These are phyloP conservation scores for Poa pratensis DNA, from an alignment of 176 grass and related monocot species.

Conservation along the genomic window DNA sequence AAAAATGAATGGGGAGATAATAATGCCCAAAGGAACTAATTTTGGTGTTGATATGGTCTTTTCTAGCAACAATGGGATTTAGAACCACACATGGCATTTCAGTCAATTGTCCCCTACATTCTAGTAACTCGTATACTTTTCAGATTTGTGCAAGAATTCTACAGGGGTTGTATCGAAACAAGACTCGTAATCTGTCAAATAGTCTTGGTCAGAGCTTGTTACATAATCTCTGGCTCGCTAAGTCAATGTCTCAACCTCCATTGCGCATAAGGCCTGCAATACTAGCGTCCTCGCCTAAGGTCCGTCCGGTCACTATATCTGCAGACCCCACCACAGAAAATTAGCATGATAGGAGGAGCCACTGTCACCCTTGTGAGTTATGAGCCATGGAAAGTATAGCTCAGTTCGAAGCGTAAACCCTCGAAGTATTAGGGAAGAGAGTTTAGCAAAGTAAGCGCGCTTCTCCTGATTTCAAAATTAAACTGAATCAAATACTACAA, in stretches of 20 bases:
- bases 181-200: slow-evolving; percentile 13
- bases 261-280: not conserved
- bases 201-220: slow-evolving; percentile 9
- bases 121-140: not conserved
- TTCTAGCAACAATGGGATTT: not conserved
- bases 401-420: too few relatives aligned
- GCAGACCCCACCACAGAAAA: not conserved
- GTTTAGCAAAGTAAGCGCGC: not conserved
- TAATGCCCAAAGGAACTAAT: not conserved
- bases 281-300: not conserved
- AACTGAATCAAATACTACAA: not conserved
- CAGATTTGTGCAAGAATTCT: not conserved
- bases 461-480: not conserved
- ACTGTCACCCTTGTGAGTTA: not conserved
- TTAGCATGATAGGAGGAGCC: not conserved
- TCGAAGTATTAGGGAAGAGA: too few relatives aligned
- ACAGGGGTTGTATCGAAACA: not conserved
- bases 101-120: not conserved
- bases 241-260: not conserved
- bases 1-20: not conserved
- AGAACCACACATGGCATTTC: not conserved
- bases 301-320: not conserved
- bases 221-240: not conserved
- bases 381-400: not conserved
- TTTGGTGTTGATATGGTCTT: not conserved